Conservation (phyloP, 169 alveolate genomes). For the Eimeria sp. region DNA sequence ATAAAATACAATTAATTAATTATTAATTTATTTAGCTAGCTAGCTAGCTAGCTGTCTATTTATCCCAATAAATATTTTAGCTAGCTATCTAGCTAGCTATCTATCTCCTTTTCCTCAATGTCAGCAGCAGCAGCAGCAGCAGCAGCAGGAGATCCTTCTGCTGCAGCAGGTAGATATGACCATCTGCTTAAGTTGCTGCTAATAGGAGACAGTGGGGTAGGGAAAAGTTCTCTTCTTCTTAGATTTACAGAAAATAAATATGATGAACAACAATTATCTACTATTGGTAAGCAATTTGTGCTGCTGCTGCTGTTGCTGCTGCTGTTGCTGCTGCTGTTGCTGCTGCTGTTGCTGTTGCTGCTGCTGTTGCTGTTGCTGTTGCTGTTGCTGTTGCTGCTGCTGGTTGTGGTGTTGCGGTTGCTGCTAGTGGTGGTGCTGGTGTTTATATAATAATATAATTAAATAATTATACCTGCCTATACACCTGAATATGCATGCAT, state of each 20-base stretch:
- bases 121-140: no score
- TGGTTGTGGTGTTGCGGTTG: neutral
- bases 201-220: constrained; percentile 98
- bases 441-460: no score
- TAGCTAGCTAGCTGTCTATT: no score
- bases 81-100: no score
- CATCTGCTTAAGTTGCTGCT: constrained; percentile 96
- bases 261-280: constrained; percentile 91
- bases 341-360: neutral
- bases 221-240: constrained; percentile 95
- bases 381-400: neutral
- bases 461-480: no score
- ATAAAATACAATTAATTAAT: no score
- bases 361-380: neutral
- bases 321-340: neutral
- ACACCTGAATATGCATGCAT: neutral
- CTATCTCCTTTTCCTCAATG: no score
- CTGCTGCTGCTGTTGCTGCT: neutral
- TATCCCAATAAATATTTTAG: no score
- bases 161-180: constrained; percentile 86
- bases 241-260: constrained; percentile 94
- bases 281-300: constrained; percentile 93
- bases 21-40: no score
- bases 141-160: neutral
- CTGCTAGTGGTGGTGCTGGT: neutral